Conservation (phyloP, 352 stramenopile genomes). For the Phytophthora hibernalis region DNA sequence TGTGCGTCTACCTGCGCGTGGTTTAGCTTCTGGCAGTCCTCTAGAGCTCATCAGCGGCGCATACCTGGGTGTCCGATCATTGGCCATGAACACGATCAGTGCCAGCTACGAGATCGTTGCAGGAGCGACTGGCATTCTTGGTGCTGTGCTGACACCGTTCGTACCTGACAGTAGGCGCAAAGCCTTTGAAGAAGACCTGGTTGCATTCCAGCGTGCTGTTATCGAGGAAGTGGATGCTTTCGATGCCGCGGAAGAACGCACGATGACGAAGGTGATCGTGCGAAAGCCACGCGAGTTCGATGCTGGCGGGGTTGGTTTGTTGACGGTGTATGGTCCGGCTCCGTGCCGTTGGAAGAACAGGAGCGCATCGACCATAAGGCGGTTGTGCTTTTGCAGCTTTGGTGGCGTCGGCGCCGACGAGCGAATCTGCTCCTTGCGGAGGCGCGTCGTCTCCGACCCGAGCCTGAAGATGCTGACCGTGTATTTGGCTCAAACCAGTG, state of each 20-base stretch:
- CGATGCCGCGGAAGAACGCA: conserved; percentile 85
- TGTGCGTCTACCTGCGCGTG: conserved; percentile 77
- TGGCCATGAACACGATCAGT: conserved; percentile 92
- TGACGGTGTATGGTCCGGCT: conserved; percentile 86
- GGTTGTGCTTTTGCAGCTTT: conserved; percentile 81
- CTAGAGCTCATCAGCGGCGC: conserved; percentile 85
- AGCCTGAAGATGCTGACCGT: conserved; percentile 36
- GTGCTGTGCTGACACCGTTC: conserved; percentile 74
- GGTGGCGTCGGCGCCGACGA: conserved; percentile 80
- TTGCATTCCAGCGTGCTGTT: conserved; percentile 86
- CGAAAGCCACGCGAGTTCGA: conserved; percentile 86
- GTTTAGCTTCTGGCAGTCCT: conserved; percentile 80
- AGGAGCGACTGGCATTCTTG: conserved; percentile 75
- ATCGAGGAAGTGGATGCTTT: conserved; percentile 91
- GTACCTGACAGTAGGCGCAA: conserved; percentile 77
- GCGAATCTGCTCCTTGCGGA: conserved; percentile 68
- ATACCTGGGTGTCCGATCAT: conserved; percentile 84
- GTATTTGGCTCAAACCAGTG: conserved; percentile 37
- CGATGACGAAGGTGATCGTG: conserved; percentile 89
- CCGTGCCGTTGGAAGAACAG: conserved; percentile 90
- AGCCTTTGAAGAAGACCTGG: conserved; percentile 85
- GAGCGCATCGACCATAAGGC: conserved; percentile 86
- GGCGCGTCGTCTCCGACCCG: conserved; percentile 66
- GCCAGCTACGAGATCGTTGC: conserved; percentile 90
- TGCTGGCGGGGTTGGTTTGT: conserved; percentile 69